Conservation (phyloP, 1,139 yeast genomes). For the Cylindricascospora bacillispora region DNA sequence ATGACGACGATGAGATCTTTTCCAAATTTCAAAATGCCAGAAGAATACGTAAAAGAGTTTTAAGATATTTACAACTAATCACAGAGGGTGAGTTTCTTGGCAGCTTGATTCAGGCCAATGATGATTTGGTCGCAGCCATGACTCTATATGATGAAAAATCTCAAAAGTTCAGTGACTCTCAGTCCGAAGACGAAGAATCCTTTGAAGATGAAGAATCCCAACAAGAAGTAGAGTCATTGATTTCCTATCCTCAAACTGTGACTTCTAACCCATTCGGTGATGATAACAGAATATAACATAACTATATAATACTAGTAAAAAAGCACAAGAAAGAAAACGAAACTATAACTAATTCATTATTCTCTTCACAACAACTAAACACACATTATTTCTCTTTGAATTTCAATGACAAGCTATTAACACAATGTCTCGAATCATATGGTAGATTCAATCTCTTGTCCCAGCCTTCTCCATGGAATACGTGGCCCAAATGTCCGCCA, state of each 20-base stretch:
- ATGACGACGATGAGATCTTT: slow-evolving; percentile 48
- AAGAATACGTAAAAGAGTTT: slow-evolving; percentile 58
- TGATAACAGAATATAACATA: slow-evolving; percentile 11
- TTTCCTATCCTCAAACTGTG: slow-evolving; percentile 6
- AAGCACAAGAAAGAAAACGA: slow-evolving; percentile 3
- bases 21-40: slow-evolving; percentile 63
- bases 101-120: slow-evolving; percentile 75
- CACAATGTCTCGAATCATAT: slow-evolving; percentile 90
- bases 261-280: slow-evolving; percentile 20
- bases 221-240: slow-evolving; percentile 3
- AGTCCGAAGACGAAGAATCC: slow-evolving; percentile 7
- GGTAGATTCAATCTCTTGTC: slow-evolving; percentile 40
- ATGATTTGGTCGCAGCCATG: slow-evolving; percentile 65
- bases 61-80: slow-evolving; percentile 71
- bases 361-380: no score
- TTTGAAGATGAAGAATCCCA: slow-evolving; percentile 7
- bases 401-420: slow-evolving; percentile 70
- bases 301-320: no score
- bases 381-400: slow-evolving; percentile 29
- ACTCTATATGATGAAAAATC: slow-evolving; percentile 52
- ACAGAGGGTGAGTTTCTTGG: slow-evolving; percentile 77
- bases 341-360: slow-evolving; percentile 2
- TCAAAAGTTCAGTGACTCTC: slow-evolving; percentile 32
- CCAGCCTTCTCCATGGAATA: slow-evolving; percentile 91
- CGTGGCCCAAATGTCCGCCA: slow-evolving; percentile 91